phyloP scores from a whole-genome alignment of 2,329 filamentous ascomycete genomes.

The Didymella exigua region DNA sequence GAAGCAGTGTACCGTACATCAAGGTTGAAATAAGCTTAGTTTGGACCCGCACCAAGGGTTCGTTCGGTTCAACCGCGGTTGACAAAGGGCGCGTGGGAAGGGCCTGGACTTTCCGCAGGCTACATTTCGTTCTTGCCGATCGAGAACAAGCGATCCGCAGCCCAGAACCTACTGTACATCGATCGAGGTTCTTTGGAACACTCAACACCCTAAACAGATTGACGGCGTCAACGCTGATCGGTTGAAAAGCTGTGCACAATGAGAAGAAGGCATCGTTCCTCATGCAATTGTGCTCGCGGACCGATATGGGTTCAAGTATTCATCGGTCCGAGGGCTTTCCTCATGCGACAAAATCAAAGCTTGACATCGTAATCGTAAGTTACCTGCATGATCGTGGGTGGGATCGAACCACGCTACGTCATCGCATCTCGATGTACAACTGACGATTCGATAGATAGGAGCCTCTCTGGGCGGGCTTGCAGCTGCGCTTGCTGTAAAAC shows the following conservation, averaged over 20 bases:
- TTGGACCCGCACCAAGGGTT: neutral
- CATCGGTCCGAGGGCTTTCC: constrained; percentile 20
- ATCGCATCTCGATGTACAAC: neutral
- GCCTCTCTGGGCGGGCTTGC: constrained; percentile 39
- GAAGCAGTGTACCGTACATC: neutral
- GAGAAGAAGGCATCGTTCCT: constrained; percentile 1
- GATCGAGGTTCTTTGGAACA: neutral
- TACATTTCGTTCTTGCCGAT: constrained; percentile 4
- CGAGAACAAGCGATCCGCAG: constrained; percentile 4
- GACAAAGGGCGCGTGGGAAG: constrained; percentile 2
- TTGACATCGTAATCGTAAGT: constrained; percentile 37
- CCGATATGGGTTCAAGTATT: constrained; percentile 14
- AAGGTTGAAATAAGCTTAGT: constrained; percentile 3
- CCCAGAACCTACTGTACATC: neutral
- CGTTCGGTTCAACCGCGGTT: neutral
- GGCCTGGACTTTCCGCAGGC: constrained; percentile 6
- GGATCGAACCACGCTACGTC: neutral
- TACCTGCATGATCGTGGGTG: neutral
- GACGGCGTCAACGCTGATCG: constrained; percentile 7
- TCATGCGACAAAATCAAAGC: constrained; percentile 21
- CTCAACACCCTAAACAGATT: constrained; percentile 1
- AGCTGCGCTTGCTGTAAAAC: constrained; percentile 36
- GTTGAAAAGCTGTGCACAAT: constrained; percentile 1
- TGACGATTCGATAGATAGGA: constrained; percentile 31
- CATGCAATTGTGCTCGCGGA: constrained; percentile 11